Conservation (phyloP, 345 rosid species). For the Citrus trifoliata region DNA sequence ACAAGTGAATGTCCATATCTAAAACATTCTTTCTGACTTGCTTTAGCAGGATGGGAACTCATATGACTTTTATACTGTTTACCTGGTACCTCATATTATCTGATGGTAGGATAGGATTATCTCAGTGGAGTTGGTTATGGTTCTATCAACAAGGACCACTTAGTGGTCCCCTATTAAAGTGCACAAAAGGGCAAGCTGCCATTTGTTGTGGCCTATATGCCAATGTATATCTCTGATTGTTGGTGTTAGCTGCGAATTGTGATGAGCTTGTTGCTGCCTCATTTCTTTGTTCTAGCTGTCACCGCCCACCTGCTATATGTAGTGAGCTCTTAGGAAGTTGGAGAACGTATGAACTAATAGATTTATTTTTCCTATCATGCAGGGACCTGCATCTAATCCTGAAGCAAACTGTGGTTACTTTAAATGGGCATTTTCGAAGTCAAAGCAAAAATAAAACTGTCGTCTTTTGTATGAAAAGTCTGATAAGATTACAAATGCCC, state of each 20-base stretch:
- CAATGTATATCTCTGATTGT: background rate
- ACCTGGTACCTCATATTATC: background rate
- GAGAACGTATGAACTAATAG: background rate
- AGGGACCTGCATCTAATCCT: constrained; percentile 92
- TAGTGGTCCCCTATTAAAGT: background rate
- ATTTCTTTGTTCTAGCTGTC: background rate
- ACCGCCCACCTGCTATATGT: background rate
- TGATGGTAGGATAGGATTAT: background rate
- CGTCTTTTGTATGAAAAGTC: background rate
- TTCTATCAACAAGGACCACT: background rate
- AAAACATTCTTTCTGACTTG: background rate
- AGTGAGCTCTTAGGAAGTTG: background rate
- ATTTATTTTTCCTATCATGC: background rate
- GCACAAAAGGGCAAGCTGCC: background rate
- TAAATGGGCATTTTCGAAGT: constrained; percentile 76
- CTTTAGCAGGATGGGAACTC: background rate
- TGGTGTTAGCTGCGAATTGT: no score
- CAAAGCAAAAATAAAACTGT: constrained; percentile 14
- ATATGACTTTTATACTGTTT: background rate
- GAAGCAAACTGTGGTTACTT: constrained; percentile 93
- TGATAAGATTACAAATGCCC: background rate
- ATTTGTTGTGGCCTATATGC: background rate
- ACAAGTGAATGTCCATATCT: background rate
- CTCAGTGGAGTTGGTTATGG: background rate
- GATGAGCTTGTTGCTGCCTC: background rate